Base-by-base conservation (phyloP, 352 stramenopile genomes). In the Phytophthora idaei region DNA sequence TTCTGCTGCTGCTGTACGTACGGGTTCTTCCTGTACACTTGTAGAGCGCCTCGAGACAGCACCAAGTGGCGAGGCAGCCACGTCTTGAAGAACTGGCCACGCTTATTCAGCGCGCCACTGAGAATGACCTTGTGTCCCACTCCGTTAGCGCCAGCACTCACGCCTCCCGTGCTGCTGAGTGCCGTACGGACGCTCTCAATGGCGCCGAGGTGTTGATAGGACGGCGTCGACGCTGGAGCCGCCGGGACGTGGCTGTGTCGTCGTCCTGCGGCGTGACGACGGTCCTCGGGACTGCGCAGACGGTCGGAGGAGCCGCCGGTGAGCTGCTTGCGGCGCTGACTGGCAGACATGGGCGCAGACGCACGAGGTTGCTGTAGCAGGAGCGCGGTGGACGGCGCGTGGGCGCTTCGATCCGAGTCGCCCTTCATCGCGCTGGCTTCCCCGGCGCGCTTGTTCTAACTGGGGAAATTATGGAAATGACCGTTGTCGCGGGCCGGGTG, bases 11-110 rank as follows among this genome's bases (percentile, higher is more conserved):
- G 57, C 34, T 62, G 55, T 34, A 61, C 57, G 37, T 83, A 74
- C 34, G 82, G 80, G 65, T 93, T 91, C 67, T 89, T 90, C 41
- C 78, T 71, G 68, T 91, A 95, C 53, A 94, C 90, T 51, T 77
- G 73, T 4, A 95, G 70, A 39, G 80, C 79, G 8, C 55, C 46
- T 32, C 77, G 71, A 4, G 82, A 89, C n/a, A 95, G 59, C 27
- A 92, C 77, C 44, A 93, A 83, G 56, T 90, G 84, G 0, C 85
- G 70, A 27, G 81, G 74, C 37, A 92, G 59, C 85, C 85, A 95
- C 54, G 77, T 80, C 64, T 89, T 88, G 59, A 93, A 90, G 44
- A 95, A 81, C 46, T 90, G 82, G 25, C 83, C 83, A 53, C 85
- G 83, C 58, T 93, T 93, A 44, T 66, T 73, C 31, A 95, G 64